phyloP scores from a whole-genome alignment of 352 stramenopile genomes.

The Globisporangium iwayamae region DNA sequence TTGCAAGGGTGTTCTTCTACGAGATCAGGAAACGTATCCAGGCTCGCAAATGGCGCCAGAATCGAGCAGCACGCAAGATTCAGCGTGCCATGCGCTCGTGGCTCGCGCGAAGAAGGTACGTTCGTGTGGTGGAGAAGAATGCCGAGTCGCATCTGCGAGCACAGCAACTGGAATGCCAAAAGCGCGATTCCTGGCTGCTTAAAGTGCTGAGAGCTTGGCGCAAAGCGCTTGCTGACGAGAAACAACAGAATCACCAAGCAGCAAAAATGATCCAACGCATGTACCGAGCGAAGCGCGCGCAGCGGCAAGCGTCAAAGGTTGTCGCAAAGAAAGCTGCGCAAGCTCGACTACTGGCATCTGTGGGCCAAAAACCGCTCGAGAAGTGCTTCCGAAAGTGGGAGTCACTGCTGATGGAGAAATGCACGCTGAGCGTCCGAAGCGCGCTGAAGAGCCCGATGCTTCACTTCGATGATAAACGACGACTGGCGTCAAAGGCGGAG shows the following conservation, averaged over 20 bases:
- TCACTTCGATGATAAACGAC: slow-evolving; percentile 16
- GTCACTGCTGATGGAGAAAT: slow-evolving; percentile 41
- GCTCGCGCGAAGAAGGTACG: slow-evolving; percentile 42
- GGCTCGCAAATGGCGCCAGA: slow-evolving; percentile 26
- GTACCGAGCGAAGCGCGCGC: slow-evolving; percentile 40
- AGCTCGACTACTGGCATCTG: slow-evolving; percentile 34
- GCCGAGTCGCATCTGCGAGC: slow-evolving; percentile 13
- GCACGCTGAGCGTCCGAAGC: slow-evolving; percentile 35
- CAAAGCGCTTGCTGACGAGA: slow-evolving; percentile 12
- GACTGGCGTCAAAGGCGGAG: slow-evolving; percentile 13
- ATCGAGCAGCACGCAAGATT: slow-evolving; percentile 42
- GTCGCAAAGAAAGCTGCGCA: slow-evolving; percentile 53
- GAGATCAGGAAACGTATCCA: slow-evolving; percentile 34
- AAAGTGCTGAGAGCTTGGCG: slow-evolving; percentile 28
- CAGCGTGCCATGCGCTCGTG: slow-evolving; percentile 40
- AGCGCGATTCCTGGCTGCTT: slow-evolving; percentile 13
- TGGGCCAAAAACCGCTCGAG: slow-evolving; percentile 52
- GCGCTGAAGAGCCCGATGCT: slow-evolving; percentile 13
- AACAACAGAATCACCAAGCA: slow-evolving; percentile 22
- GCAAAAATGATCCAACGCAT: slow-evolving; percentile 44
- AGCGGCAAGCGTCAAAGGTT: slow-evolving; percentile 32
- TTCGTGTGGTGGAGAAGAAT: slow-evolving; percentile 36
- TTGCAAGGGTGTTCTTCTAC: slow-evolving; percentile 45
- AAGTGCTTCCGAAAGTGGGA: slow-evolving; percentile 64
- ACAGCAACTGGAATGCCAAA: slow-evolving; percentile 12